Evolutionary conservation across 306 rosid species (phyloP).

Genomic region (Prunus campanulata): DNA sequence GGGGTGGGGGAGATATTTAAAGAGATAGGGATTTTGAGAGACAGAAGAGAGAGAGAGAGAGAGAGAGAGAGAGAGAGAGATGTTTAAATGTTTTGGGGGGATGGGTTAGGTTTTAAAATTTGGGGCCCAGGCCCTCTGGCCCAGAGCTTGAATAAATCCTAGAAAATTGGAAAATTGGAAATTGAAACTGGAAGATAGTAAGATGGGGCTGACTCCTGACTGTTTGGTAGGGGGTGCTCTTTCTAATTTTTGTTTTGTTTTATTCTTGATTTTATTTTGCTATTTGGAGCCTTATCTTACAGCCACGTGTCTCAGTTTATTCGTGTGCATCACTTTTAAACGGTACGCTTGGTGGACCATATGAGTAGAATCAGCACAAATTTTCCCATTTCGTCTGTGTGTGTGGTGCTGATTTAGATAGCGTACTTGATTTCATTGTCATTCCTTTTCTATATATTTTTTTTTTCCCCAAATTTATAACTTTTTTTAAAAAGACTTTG

Average conservation of each 20-base stretch:
- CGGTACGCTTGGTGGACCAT: background rate
- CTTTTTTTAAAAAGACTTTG: too few species aligned
- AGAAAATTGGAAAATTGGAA: background rate
- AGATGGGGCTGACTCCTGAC: background rate
- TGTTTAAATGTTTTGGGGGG: conserved; percentile 6
- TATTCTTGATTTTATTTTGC: background rate
- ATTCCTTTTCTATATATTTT: too few species aligned
- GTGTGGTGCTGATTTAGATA: too few species aligned
- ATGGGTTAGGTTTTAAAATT: conserved; percentile 27
- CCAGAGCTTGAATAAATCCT: background rate
- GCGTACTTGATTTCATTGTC: too few species aligned
- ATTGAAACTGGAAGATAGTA: background rate
- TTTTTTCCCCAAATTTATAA: too few species aligned
- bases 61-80: background rate
- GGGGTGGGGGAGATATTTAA: background rate
- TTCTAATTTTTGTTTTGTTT: background rate
- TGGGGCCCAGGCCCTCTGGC: conserved; percentile 15
- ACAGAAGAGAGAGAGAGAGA: background rate
- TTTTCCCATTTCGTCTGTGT: too few species aligned
- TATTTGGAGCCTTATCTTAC: background rate
- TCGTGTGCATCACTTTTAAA: too few species aligned
- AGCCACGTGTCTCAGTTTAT: background rate
- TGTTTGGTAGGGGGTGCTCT: background rate
- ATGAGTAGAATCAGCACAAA: background rate
- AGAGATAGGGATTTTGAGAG: background rate